phyloP scores from a whole-genome alignment of 768 basidiomycete genomes.

The Podaxis sp. region DNA sequence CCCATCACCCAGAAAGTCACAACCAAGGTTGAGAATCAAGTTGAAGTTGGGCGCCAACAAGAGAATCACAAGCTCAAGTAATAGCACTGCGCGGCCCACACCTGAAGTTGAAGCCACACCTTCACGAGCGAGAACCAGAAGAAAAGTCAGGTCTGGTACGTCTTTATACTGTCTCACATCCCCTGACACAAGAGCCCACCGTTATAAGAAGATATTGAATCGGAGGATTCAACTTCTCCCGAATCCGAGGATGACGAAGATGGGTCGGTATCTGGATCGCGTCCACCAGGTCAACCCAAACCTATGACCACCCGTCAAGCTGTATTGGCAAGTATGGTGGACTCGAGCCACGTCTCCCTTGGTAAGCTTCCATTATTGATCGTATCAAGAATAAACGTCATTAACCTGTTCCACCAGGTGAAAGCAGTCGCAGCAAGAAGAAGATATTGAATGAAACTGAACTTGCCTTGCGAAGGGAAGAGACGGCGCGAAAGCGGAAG shows the following conservation, averaged over 20 bases:
- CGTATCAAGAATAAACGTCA: neutral
- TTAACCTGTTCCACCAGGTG: constrained; percentile 18
- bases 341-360: constrained; percentile 67
- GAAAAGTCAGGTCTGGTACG: constrained; percentile 25
- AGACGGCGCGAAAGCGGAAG: constrained; percentile 79
- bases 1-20: constrained; percentile 29
- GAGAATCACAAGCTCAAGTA: constrained; percentile 26
- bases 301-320: constrained; percentile 66
- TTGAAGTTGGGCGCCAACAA: constrained; percentile 50
- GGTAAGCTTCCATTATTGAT: constrained; percentile 30
- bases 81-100: constrained; percentile 27
- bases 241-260: constrained; percentile 31
- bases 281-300: constrained; percentile 24
- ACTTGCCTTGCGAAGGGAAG: constrained; percentile 72
- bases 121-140: constrained; percentile 28
- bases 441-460: constrained; percentile 72
- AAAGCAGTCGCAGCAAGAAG: constrained; percentile 47
- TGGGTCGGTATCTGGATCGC: constrained; percentile 28
- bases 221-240: constrained; percentile 34
- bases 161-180: neutral
- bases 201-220: constrained; percentile 31
- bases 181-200: constrained; percentile 3
- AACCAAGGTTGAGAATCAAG: constrained; percentile 59
- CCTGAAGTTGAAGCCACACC: constrained; percentile 21
- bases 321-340: constrained; percentile 67